Conservation (phyloP, 2,329 filamentous ascomycete genomes). For the Calonectria multiphialidica region DNA sequence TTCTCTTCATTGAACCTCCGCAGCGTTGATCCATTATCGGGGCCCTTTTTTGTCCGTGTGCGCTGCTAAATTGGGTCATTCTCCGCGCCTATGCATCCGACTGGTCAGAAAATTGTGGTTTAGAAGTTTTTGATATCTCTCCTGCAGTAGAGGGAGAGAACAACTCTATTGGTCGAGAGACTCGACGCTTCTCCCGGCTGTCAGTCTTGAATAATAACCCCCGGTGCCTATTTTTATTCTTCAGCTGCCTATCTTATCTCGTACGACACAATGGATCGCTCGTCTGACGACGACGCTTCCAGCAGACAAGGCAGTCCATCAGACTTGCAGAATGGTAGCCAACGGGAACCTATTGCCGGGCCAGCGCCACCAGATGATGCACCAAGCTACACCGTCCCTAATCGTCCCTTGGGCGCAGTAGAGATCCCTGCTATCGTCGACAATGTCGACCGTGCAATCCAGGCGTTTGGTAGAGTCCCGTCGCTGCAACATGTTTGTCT, state of each 20-base stretch:
- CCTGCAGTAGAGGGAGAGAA: background rate
- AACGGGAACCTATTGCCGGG: background rate
- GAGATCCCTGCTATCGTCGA: slow-evolving; percentile 59
- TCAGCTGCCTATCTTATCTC: background rate
- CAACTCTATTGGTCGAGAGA: background rate
- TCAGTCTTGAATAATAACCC: background rate
- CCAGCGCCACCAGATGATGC: slow-evolving; percentile 38
- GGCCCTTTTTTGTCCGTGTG: background rate
- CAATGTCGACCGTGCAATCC: slow-evolving; percentile 56
- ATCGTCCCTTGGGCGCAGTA: slow-evolving; percentile 53
- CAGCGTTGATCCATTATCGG: background rate
- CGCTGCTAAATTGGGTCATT: background rate
- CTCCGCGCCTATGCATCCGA: background rate
- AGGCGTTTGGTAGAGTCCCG: slow-evolving; percentile 55
- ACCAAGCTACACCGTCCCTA: slow-evolving; percentile 51
- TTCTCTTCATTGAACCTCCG: background rate
- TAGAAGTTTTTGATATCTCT: background rate
- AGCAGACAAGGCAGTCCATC: slow-evolving; percentile 29
- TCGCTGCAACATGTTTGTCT: slow-evolving; percentile 53
- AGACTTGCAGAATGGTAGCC: slow-evolving; percentile 24
- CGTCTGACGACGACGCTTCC: slow-evolving; percentile 36
- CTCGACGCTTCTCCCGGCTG: background rate
- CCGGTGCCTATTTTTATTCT: background rate
- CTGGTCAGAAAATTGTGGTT: background rate
- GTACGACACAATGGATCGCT: background rate